A percentile compares a stretch with the other conserved stretches of the same genome.
Conservation (phyloP, 768 basidiomycete species). For the Amanita rubescens region DNA sequence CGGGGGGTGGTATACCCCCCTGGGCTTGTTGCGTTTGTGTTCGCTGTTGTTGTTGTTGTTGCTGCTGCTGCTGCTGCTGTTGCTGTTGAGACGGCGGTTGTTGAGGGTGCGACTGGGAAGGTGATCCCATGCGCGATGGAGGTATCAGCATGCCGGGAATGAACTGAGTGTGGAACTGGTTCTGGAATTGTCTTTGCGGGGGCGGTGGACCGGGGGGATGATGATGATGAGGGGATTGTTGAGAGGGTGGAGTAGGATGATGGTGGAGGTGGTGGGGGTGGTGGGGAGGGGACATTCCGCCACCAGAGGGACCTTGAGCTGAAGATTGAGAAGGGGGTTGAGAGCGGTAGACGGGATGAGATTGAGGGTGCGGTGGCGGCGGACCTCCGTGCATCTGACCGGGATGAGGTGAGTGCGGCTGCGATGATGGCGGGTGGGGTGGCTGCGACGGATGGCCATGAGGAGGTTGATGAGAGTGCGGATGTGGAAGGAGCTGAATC, state of each 20-base stretch:
- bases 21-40: too few relatives aligned
- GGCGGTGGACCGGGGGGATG: constrained; percentile 8
- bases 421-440: constrained; percentile 2
- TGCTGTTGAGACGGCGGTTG: constrained; percentile 3
- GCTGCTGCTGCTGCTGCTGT: constrained; percentile 2
- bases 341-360: constrained; percentile 3
- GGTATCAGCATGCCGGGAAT: constrained; percentile 13
- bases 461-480: constrained; percentile 2
- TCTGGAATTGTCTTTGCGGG: constrained; percentile 20
- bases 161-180: constrained; percentile 21
- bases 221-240: constrained; percentile 7
- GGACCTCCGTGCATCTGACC: constrained; percentile 4
- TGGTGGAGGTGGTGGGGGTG: constrained; percentile 6
- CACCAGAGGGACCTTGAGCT: not conserved
- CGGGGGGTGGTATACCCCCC: not conserved
- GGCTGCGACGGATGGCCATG: constrained; percentile 3
- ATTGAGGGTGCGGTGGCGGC: not conserved
- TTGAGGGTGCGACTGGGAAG: too few relatives aligned
- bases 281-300: constrained; percentile 3
- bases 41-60: not conserved
- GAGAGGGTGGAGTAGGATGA: constrained; percentile 5
- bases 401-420: constrained; percentile 5
- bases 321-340: constrained; percentile 5
- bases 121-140: constrained; percentile 5
- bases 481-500: constrained; percentile 5